Conservation (phyloP, 371 early-diverging fungal genomes). For the Syncephalastrum racemosum region DNA sequence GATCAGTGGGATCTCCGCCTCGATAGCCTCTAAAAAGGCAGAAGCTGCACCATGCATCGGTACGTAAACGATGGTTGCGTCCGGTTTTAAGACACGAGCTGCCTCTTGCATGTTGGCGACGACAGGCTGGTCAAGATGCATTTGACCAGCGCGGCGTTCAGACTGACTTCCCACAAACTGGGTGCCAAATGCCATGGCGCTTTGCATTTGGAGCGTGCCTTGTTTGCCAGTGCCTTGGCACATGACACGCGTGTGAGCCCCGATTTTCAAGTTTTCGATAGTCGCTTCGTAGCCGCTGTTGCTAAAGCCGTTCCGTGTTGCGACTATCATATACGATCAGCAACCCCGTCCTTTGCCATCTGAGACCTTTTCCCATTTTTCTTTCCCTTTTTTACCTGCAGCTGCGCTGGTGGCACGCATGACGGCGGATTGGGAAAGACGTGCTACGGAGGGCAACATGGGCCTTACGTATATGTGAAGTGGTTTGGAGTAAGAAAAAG, state of each 20-base stretch:
- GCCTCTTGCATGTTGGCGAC: constrained; percentile 93
- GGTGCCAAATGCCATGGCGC: constrained; percentile 98
- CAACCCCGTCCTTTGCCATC: background rate
- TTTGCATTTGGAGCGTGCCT: constrained; percentile 98
- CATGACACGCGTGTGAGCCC: constrained; percentile 93
- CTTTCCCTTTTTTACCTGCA: constrained; percentile 2
- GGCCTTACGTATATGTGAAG: background rate
- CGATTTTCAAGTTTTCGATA: constrained; percentile 87
- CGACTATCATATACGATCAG: constrained; percentile 10
- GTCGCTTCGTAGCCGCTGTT: constrained; percentile 78
- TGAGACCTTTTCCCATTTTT: background rate
- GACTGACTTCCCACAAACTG: constrained; percentile 98
- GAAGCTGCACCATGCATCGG: constrained; percentile 95
- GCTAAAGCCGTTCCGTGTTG: constrained; percentile 50
- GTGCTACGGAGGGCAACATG: constrained; percentile 10
- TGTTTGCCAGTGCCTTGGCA: constrained; percentile 99
- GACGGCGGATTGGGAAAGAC: constrained; percentile 6
- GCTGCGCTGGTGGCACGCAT: constrained; percentile 14
- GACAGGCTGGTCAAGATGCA: constrained; percentile 94
- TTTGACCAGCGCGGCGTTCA: constrained; percentile 94
- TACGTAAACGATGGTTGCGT: constrained; percentile 97
- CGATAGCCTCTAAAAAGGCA: constrained; percentile 97
- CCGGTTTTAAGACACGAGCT: constrained; percentile 81
- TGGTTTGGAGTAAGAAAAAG: background rate
- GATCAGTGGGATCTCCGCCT: constrained; percentile 94